phyloP scores from a whole-genome alignment of 1,139 yeast genomes.

The Geotrichum europaeum region DNA sequence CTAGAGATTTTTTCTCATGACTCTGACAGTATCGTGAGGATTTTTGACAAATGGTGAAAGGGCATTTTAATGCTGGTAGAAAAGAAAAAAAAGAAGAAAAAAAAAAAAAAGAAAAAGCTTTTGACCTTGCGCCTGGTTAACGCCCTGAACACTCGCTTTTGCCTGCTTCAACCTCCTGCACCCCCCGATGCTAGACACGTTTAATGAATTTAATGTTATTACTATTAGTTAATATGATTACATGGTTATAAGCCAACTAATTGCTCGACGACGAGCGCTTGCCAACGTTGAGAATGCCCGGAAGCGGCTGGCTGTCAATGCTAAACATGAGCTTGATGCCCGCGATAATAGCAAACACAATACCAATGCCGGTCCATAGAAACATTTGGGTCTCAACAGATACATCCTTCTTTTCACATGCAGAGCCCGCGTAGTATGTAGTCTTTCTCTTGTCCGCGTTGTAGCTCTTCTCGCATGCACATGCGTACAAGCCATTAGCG shows the following conservation, averaged over 20 bases:
- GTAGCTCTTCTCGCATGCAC: conserved; percentile 51
- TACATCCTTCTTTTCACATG: conserved; percentile 62
- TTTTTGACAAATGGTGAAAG: too few species aligned
- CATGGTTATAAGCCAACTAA: background rate
- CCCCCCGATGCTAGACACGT: background rate
- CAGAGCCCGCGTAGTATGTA: conserved; percentile 60
- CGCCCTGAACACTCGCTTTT: background rate
- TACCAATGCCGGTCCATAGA: conserved; percentile 55
- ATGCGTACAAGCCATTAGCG: conserved; percentile 39
- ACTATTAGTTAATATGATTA: background rate
- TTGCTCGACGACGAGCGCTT: conserved; percentile 25
- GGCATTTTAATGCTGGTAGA: too few species aligned
- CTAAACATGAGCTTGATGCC: conserved; percentile 51
- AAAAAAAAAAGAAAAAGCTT: too few species aligned
- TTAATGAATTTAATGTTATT: background rate
- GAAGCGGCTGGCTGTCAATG: conserved; percentile 56
- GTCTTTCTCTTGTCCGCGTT: conserved; percentile 45
- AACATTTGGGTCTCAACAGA: conserved; percentile 59
- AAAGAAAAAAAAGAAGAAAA: too few species aligned
- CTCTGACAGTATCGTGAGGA: too few species aligned
- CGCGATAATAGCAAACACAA: conserved; percentile 43
- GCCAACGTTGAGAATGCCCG: conserved; percentile 62
- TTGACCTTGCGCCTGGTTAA: background rate
- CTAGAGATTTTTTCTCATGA: too few species aligned
- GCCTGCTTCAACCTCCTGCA: background rate